Evolutionary conservation across 352 stramenopile species (phyloP).

Genomic region (Lagenidium giganteum): DNA sequence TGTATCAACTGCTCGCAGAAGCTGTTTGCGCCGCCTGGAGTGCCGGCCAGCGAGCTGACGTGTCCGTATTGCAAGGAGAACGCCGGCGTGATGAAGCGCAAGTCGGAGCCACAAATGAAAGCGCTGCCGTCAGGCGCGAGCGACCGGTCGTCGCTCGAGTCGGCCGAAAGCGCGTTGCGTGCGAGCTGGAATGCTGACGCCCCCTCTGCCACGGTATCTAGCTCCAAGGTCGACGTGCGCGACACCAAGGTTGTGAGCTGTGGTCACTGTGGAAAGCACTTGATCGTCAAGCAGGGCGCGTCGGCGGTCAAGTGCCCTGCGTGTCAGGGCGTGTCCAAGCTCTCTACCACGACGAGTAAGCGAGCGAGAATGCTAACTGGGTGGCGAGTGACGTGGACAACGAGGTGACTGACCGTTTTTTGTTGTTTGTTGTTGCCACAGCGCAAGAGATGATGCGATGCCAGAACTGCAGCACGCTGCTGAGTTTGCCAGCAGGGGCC

Average conservation of each 20-base stretch:
- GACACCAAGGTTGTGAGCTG: conserved; percentile 85
- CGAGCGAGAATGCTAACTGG: neutral
- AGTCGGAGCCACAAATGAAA: no score
- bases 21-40: no score
- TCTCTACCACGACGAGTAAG: conserved; percentile 80
- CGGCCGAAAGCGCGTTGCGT: conserved; percentile 16
- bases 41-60: conserved; percentile 19
- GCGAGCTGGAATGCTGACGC: conserved; percentile 11
- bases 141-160: conserved; percentile 30
- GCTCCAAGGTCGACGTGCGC: conserved; percentile 44
- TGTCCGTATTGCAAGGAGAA: conserved; percentile 48
- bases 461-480: conserved; percentile 81
- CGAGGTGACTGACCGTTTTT: no score
- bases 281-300: conserved; percentile 76
- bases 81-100: no score
- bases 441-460: conserved; percentile 86
- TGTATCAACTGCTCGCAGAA: no score
- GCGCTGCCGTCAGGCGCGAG: no score
- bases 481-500: conserved; percentile 73
- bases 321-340: conserved; percentile 76
- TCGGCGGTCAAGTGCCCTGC: conserved; percentile 78
- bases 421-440: conserved; percentile 12
- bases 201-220: neutral
- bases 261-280: conserved; percentile 77
- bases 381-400: conserved; percentile 4